Evolutionary conservation across 768 basidiomycete species (phyloP), one percentile per base, ranked within the genome.

Genomic region (Trametes meyenii): DNA sequence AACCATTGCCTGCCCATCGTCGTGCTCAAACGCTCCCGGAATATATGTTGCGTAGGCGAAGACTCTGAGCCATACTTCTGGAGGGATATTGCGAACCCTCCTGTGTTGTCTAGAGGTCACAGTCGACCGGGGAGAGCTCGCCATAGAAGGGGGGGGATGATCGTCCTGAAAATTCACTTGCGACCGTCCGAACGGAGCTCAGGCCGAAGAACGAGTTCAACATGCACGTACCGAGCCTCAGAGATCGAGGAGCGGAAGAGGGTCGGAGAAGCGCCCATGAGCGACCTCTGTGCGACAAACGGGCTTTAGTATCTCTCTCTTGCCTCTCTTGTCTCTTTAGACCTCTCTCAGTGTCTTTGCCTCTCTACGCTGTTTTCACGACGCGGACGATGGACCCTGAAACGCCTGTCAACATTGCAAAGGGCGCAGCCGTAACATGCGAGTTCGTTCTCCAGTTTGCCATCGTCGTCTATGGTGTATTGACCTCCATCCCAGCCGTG

Each of bases 351-450:
- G n/a, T n/a, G n/a, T n/a, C n/a, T n/a, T n/a, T n/a, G n/a, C n/a
- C n/a, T n/a, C 45, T 39, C 46, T 57, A 21, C 29, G 33, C 46
- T 4, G 4, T 6, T 13, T 26, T 10, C 10, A 44, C 24, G 2
- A 29, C 53, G 17, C 49, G 21, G 12, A 29, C 55, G 4, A 75
- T 75, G 73, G 69, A 73, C 35, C 70, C 69, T 17, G 60, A 70
- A 12, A 72, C 72, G 12, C 74, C 74, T 13, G 50, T 69, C 60
- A 84, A 80, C 26, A 77, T 91, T 46, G 77, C 80, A 29, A 76
- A 81, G 58, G 87, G 88, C 58, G 84, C 87, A 26, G 69, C 83
- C 63, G 73, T 82, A 75, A 85, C 87, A 86, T 92, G 90, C 89
- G 82, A 88, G 90, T 91, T 85, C 85, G 87, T 88, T 75, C 79